Evolutionary conservation across 164 flowering plant genomes (phyloP).

Genomic region (Euptelea pleiosperma): DNA sequence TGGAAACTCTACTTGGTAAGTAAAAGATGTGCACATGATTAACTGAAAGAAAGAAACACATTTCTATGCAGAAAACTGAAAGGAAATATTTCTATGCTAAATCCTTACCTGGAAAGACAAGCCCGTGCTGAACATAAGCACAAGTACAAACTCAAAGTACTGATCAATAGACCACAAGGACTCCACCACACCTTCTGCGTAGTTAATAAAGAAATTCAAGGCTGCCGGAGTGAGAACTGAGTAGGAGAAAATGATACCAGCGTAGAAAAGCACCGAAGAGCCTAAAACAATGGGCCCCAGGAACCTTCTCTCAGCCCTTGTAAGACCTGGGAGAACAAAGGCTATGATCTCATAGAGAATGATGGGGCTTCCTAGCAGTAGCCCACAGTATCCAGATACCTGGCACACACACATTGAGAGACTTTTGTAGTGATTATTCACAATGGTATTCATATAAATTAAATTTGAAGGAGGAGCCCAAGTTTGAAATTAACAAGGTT

Average conservation of each 20-base stretch:
- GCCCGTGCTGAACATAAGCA: conserved; percentile 96
- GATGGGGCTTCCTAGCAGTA: conserved; percentile 86
- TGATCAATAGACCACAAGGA: conserved; percentile 98
- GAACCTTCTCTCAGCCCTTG: conserved; percentile 78
- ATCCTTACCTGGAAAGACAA: conserved; percentile 85
- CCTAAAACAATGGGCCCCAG: conserved; percentile 92
- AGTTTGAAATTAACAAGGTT: conserved; percentile 1
- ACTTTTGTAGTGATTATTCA: not conserved
- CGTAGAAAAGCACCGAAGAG: conserved; percentile 90
- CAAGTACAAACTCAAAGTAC: conserved; percentile 94
- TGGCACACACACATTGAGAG: conserved; percentile 29
- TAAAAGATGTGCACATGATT: not conserved
- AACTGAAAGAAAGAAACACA: not conserved
- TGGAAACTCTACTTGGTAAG: not conserved
- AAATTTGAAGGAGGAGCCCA: not conserved
- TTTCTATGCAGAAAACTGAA: no score
- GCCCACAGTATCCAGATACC: conserved; percentile 99
- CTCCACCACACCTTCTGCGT: conserved; percentile 97
- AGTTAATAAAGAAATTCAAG: conserved; percentile 83
- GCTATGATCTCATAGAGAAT: conserved; percentile 96
- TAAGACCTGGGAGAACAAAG: conserved; percentile 92
- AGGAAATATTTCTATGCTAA: no score
- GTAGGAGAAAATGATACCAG: conserved; percentile 85
- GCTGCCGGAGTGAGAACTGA: conserved; percentile 92
- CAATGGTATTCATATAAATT: not conserved